Base-by-base conservation (phyloP, 208 protist species). In the Trypanosoma melophagium region DNA sequence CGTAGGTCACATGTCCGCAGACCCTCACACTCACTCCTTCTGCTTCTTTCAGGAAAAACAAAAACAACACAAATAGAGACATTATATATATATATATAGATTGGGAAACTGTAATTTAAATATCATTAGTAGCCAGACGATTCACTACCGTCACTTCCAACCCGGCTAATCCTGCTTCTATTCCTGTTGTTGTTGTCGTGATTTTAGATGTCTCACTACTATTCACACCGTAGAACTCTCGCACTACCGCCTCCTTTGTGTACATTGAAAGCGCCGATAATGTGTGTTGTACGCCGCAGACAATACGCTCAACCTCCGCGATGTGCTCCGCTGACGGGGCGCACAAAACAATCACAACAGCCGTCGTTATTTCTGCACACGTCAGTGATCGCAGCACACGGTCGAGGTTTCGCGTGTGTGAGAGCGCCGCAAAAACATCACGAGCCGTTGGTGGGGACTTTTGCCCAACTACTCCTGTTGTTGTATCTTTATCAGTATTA, bases 141-240 rank as follows among this genome's bases (percentile, higher is more conserved):
- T 83, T 87, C 40, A 86, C 77, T 2, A 94, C 76, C 35, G 82
- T 80, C 40, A 75, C 44, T 54, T 94, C 82, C n/a, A n/a, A n/a
- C n/a, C n/a, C n/a, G n/a, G n/a, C n/a, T n/a, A n/a, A n/a, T n/a
- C n/a, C n/a, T n/a, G n/a, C n/a, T n/a, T n/a, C n/a, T n/a, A n/a
- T n/a, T n/a, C n/a, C n/a, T n/a, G n/a, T n/a, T n/a, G n/a, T n/a
- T n/a, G n/a, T n/a, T n/a, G n/a, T n/a, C n/a, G n/a, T n/a, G 50
- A 94, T 54, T 40, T 76, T 54, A 16, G 68, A 52, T 61, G 76
- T 24, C n/a, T 71, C 59, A 40, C n/a, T 40, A 19, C 49, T 14
- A 16, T 8, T 50, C 45, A 65, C 22, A 14, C 64, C 62, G 45
- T 83, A 75, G 38, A 79, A 69, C 22, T 72, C 55, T 16, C 66